Conservation (phyloP, 805 yeast species). For the Hemisphaericaspora nanyangensis region DNA sequence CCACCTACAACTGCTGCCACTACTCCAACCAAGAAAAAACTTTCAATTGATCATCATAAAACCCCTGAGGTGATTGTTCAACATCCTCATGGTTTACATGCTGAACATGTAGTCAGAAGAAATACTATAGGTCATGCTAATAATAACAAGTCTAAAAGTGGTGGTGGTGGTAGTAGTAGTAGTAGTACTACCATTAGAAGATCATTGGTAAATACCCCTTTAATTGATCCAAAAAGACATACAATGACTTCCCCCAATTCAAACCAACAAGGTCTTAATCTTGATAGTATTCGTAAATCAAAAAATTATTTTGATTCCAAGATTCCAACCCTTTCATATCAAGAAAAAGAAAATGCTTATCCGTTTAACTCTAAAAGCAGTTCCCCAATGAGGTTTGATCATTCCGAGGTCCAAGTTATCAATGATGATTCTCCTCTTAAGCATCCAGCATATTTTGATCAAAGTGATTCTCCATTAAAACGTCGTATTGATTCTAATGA, state of each 20-base stretch:
- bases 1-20: neutral
- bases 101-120: conserved; percentile 32
- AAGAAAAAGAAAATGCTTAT: conserved; percentile 13
- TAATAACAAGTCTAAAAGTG: too few species aligned
- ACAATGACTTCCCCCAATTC: conserved; percentile 16
- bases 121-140: conserved; percentile 16
- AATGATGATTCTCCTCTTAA: conserved; percentile 9
- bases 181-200: neutral
- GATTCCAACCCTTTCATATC: neutral
- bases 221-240: conserved; percentile 3
- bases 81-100: conserved; percentile 46
- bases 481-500: neutral
- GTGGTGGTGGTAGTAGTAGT: too few species aligned
- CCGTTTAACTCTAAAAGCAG: neutral
- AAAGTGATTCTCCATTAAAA: conserved; percentile 5
- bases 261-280: conserved; percentile 6
- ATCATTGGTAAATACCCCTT: conserved; percentile 12
- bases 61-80: conserved; percentile 9
- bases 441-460: neutral
- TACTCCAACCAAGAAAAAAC: neutral
- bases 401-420: neutral
- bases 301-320: conserved; percentile 15
- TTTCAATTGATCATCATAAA: conserved; percentile 4
- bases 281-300: conserved; percentile 15
- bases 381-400: conserved; percentile 5